Base-by-base conservation (phyloP, 495 filamentous ascomycete genomes). In the Platismatia glauca region DNA sequence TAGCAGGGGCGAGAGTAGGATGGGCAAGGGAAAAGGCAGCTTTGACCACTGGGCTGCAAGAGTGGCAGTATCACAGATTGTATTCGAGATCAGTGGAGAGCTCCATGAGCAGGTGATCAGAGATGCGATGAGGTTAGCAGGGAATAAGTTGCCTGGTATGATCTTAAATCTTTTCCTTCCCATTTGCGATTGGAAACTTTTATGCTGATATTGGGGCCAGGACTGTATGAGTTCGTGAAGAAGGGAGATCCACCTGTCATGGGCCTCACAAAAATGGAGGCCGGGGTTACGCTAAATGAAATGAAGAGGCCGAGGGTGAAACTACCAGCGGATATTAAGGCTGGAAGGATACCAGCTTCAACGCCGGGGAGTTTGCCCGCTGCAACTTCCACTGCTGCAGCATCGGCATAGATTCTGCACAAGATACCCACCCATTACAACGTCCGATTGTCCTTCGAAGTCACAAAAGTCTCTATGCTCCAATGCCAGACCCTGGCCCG, bases 11-110 rank as follows among this genome's bases (percentile, higher is more conserved):
- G 94, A 99, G 74, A 87, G 86, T 67, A 86, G 95, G 80, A 99
- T 99, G 94, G 95, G 94, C 75, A 97, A 96, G 78, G 94, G 94
- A 73, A 99, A 97, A 77, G 94, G 94, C 67, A 87, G 84, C 65
- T 97, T 97, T 74, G 94, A 97, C 75, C 89, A 94, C 76, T 99
- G 94, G 94, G 89, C 93, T 34, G 80, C 87, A 20, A 85, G 92
- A 69, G 84, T 96, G 64, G 84, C 89, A 16, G 88, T 97, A 61
- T 93, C 87, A 74, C 87, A 89, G 72, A 81, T 99, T 44, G 78
- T 97, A 20, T 90, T 99, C 65, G 94, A 99, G 76, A 76, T 99
- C 64, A 91, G 88, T 72, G 95, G 92, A 35, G 82, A 91, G 66
- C 63, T 97, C 60, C 94, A 99, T 80, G 94, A 99, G 78, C 87